A percentile compares a stretch with the other conserved stretches of the same genome.
phyloP scores from a whole-genome alignment of 495 filamentous ascomycete genomes.

The Hypoxylon intermedium region DNA sequence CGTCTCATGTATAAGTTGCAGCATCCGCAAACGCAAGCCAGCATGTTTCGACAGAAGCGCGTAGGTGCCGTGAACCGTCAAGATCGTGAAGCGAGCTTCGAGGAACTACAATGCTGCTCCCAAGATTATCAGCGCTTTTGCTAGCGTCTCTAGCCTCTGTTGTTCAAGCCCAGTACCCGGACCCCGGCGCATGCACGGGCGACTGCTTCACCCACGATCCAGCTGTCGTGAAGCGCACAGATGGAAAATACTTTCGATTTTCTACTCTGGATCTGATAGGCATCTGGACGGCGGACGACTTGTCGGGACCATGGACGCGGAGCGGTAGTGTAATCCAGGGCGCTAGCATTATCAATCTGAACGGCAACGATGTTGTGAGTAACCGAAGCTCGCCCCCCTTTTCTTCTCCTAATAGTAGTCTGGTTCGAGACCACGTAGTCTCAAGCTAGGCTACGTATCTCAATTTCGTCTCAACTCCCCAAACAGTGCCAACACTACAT shows the following conservation, averaged over 20 bases:
- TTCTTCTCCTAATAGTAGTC: not conserved
- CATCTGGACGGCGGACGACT: constrained; percentile 57
- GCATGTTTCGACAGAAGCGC: constrained; percentile 5
- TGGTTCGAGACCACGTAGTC: not conserved
- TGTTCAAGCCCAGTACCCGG: constrained; percentile 42
- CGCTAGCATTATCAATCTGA: constrained; percentile 57
- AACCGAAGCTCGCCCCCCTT: constrained; percentile 38
- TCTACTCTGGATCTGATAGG: constrained; percentile 63
- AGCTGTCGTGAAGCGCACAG: constrained; percentile 54
- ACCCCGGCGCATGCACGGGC: constrained; percentile 59
- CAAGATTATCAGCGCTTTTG: constrained; percentile 12
- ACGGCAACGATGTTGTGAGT: constrained; percentile 61
- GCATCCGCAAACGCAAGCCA: constrained; percentile 13
- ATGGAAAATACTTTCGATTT: constrained; percentile 72
- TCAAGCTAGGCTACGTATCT: not conserved
- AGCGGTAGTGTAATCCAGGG: constrained; percentile 59
- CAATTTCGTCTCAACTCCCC: not conserved
- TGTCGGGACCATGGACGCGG: constrained; percentile 66
- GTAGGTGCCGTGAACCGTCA: not conserved
- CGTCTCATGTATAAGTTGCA: constrained; percentile 20
- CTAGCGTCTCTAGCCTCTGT: constrained; percentile 11
- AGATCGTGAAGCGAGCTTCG: not conserved
- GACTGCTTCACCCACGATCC: constrained; percentile 63
- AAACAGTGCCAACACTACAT: too few species aligned
- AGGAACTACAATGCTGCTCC: constrained; percentile 16